These are phyloP conservation scores for Stropharia rugosoannulata DNA, from an alignment of 768 basidiomycete genomes.

Conservation along the genomic window DNA sequence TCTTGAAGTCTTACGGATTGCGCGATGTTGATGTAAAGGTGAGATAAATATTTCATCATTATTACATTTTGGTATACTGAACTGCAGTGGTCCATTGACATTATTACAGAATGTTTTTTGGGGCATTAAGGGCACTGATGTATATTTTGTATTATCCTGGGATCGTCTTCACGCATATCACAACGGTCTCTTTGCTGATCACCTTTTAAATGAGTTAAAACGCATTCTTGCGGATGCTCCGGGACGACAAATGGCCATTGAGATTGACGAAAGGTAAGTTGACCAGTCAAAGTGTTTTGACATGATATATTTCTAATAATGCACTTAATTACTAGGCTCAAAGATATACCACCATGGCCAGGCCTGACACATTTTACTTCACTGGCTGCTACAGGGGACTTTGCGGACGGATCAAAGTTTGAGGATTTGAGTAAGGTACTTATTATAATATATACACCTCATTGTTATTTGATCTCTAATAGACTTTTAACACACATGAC, in stretches of 20 bases:
- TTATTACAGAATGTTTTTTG: conserved; percentile 15
- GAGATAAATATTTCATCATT: too few relatives aligned
- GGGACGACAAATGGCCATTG: not conserved
- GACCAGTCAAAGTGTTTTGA: not conserved
- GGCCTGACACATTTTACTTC: conserved; percentile 9
- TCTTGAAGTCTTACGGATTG: not conserved
- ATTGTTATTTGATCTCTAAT: not conserved
- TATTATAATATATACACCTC: not conserved
- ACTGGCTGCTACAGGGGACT: conserved; percentile 3
- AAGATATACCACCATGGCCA: conserved; percentile 8
- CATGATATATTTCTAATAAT: not conserved
- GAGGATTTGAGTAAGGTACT: conserved; percentile 6
- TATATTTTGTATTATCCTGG: conserved; percentile 10
- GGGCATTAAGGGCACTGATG: not conserved
- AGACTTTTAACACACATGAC: not conserved
- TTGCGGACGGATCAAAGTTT: conserved; percentile 11
- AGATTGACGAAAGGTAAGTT: not conserved
- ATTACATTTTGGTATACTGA: not conserved
- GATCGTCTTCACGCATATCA: conserved; percentile 16
- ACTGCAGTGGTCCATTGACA: not conserved
- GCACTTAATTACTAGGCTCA: not conserved
- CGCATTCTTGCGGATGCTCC: not conserved
- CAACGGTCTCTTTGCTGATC: conserved; percentile 21
- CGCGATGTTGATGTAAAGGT: not conserved
- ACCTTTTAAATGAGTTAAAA: conserved; percentile 27